phyloP scores from a whole-genome alignment of 176 grass and related monocot species.

The Hordeum vulgare region DNA sequence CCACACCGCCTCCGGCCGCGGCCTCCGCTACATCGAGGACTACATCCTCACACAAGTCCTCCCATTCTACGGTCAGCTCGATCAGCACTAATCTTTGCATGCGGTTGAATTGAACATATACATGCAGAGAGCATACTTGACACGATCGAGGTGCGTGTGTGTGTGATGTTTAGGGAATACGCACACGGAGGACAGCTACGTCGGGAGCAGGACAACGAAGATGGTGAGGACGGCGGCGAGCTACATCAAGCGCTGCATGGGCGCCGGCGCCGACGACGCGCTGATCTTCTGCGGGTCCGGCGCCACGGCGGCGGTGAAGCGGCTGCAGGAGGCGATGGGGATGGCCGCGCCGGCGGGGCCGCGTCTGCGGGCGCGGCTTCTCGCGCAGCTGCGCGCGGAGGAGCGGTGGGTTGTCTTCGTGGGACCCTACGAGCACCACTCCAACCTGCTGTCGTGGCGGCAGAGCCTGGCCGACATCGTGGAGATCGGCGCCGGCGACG shows the following conservation, averaged over 20 bases:
- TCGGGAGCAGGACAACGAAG: conserved; percentile 58
- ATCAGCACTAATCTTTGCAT: neutral
- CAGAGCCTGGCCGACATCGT: conserved; percentile 71
- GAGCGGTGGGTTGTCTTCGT: conserved; percentile 80
- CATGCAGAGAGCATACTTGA: neutral
- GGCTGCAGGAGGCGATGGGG: conserved; percentile 74
- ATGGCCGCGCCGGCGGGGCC: conserved; percentile 31
- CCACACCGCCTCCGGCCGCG: conserved; percentile 69
- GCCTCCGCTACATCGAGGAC: conserved; percentile 63
- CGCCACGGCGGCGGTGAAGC: conserved; percentile 61
- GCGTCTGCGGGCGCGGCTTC: conserved; percentile 2
- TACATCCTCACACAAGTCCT: conserved; percentile 73
- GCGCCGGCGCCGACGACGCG: conserved; percentile 37
- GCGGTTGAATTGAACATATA: neutral
- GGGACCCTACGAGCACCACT: conserved; percentile 85
- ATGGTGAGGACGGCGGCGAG: conserved; percentile 31
- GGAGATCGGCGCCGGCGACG: conserved; percentile 38
- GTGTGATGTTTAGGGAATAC: conserved; percentile 49
- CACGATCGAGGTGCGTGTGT: no score
- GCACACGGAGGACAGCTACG: conserved; percentile 81
- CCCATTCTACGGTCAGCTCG: conserved; percentile 59
- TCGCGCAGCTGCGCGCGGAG: conserved; percentile 12
- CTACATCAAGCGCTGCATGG: conserved; percentile 81
- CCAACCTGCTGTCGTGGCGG: conserved; percentile 88
- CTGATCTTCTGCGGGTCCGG: conserved; percentile 78